phyloP scores from a whole-genome alignment of 1,284 basidiomycete genomes.

The Omphalotus olearius region DNA sequence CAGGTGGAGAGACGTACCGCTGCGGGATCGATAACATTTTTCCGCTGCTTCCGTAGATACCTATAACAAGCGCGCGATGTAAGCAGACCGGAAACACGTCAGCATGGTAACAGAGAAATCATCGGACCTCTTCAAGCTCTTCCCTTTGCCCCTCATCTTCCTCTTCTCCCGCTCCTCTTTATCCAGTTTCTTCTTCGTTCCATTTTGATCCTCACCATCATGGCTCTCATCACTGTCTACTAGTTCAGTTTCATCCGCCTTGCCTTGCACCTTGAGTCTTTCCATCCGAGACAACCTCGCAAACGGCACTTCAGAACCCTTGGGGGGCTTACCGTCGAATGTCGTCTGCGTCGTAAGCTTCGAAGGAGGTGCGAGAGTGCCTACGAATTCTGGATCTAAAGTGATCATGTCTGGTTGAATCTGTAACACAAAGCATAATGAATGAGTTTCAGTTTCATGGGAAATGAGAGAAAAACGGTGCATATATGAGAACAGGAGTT shows the following conservation, averaged over 20 bases:
- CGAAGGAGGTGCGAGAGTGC: constrained; percentile 60
- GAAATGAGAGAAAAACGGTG: neutral
- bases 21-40: constrained; percentile 88
- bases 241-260: constrained; percentile 66
- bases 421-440: constrained; percentile 30
- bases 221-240: constrained; percentile 34
- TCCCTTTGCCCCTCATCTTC: constrained; percentile 83
- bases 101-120: neutral
- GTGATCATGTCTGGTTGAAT: constrained; percentile 93
- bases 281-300: constrained; percentile 72
- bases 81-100: constrained; percentile 22
- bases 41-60: constrained; percentile 82
- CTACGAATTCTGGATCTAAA: constrained; percentile 83
- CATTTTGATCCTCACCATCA: constrained; percentile 32
- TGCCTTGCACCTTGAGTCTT: constrained; percentile 64
- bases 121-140: constrained; percentile 72
- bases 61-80: too few relatives aligned
- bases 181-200: constrained; percentile 29
- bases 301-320: constrained; percentile 48
- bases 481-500: neutral
- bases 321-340: constrained; percentile 38
- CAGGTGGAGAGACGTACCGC: constrained; percentile 51
- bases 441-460: neutral
- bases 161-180: constrained; percentile 65
- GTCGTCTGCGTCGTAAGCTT: constrained; percentile 50